Evolutionary conservation across 495 filamentous ascomycete genomes (phyloP).

Genomic region (Lepidopterella palustris): DNA sequence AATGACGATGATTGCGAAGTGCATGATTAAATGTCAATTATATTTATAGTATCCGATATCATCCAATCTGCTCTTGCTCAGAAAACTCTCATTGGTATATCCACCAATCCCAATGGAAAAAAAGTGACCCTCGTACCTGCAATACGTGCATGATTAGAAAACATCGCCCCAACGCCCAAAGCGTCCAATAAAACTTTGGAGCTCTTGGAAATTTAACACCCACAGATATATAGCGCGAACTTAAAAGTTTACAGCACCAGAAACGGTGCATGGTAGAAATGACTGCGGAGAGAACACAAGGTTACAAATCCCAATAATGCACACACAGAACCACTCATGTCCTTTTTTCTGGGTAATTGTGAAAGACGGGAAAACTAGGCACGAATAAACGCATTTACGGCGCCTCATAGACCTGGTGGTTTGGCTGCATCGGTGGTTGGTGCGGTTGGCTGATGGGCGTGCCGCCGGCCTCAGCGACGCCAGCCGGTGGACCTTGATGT

Average conservation of each 20-base stretch:
- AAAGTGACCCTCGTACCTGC: too few species aligned
- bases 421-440: neutral
- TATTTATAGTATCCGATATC: neutral
- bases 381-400: neutral
- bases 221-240: too few species aligned
- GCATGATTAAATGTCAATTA: neutral
- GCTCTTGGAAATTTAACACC: too few species aligned
- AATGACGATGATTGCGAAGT: neutral
- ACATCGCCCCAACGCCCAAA: too few species aligned
- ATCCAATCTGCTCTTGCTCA: neutral
- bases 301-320: too few species aligned
- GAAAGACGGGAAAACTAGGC: neutral
- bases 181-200: too few species aligned
- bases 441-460: conserved; percentile 1
- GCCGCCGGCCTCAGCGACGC: conserved; percentile 19
- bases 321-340: too few species aligned
- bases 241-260: too few species aligned
- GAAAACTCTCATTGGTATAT: neutral
- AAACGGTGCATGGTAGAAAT: too few species aligned
- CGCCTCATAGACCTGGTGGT: neutral
- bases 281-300: too few species aligned
- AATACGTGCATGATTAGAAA: too few species aligned
- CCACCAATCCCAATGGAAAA: neutral
- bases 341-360: neutral
- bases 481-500: neutral